phyloP scores from a whole-genome alignment of 345 rosid genomes.

The Citrus inodora region DNA sequence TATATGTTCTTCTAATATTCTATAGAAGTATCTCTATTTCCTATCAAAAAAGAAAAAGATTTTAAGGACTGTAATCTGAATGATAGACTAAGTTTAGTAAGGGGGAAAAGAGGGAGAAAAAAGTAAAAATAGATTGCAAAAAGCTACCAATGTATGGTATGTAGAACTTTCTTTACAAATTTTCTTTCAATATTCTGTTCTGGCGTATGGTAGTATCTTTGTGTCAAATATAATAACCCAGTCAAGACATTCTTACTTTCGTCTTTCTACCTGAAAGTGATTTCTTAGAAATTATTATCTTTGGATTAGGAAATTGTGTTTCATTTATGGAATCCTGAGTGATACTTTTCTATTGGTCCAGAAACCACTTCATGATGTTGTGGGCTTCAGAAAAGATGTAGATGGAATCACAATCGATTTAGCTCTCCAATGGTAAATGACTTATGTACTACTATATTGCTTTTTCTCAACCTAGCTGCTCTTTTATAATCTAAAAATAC shows the following conservation, averaged over 20 bases:
- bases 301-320: conserved; percentile 11
- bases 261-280: neutral
- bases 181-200: neutral
- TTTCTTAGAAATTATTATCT: neutral
- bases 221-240: neutral
- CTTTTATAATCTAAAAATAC: neutral
- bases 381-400: conserved; percentile 63
- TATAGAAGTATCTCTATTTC: too few species aligned
- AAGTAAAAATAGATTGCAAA: neutral
- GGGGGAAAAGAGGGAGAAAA: too few species aligned
- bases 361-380: conserved; percentile 85
- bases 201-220: neutral
- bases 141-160: neutral
- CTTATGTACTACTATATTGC: conserved; percentile 9
- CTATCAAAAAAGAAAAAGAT: too few species aligned
- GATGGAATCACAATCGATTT: conserved; percentile 69
- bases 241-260: neutral
- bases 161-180: neutral
- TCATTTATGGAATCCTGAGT: conserved; percentile 21
- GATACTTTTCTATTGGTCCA: conserved; percentile 36
- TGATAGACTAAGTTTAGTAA: neutral
- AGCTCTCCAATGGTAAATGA: conserved; percentile 87
- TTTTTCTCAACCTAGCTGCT: neutral
- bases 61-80: neutral
- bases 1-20: too few species aligned